Base-by-base conservation (phyloP, 2,329 filamentous ascomycete genomes). In the Fusarium sublunatum region DNA sequence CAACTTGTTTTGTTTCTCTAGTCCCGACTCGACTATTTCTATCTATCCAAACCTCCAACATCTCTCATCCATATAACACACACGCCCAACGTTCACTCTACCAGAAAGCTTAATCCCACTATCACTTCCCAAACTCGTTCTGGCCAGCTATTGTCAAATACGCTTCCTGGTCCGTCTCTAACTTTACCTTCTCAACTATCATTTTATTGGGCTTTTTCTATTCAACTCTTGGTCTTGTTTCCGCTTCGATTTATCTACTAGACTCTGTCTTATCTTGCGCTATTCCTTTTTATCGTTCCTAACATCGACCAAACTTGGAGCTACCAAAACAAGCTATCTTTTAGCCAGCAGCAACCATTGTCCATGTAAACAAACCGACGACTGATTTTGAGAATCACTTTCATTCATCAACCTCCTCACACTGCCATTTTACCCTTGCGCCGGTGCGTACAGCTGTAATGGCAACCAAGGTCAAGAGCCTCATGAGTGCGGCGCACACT, bases 401-500 rank as follows among this genome's bases (percentile, higher is more conserved):
- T 49, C 53, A 39, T 25, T 55, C 44, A 47, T 32, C 38, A 31
- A 34, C 39, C 28, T 19, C 25, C 11, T 47, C 29, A 25, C 25
- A 35, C 45, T 58, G 25, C 34, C 40, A 25, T 39, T 28, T 47
- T 28, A 31, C 55, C 42, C 19, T 44, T 42, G 45, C 44, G 25
- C 42, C 47, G 46, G 58, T 46, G 48, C 58, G 40, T 42, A 35
- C 42, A 54, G 55, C 60, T 64, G 76, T 68, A 64, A 86, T 88
- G 83, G 74, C 83, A 56, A 70, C 80, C 68, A 86, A 83, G 72
- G 70, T 79, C 53, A 88, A 86, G 76, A 83, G 86, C 70, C 76
- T 83, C 49, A 78, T 88, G 72, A 86, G 84, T 74, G 83, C 83
- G 69, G 86, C 87, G 73, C 93, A 97, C 79, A 92, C 93, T 25